Conservation (phyloP, 1,284 basidiomycete genomes). For the Paramarasmius palmivorus region DNA sequence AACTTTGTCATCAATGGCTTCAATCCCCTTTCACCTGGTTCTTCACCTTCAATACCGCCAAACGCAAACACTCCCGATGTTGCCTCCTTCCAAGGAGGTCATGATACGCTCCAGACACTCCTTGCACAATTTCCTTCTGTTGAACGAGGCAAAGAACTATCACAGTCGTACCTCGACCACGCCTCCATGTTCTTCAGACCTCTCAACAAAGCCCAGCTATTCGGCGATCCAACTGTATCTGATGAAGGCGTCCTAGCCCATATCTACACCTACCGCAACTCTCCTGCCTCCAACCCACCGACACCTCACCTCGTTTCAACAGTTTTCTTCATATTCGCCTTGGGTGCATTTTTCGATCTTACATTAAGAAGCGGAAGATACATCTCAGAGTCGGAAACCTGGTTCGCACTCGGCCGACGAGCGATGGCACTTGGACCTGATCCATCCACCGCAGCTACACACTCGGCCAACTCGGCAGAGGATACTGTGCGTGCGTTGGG, state of each 20-base stretch:
- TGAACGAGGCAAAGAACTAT: slow-evolving; percentile 37
- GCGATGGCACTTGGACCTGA: slow-evolving; percentile 42
- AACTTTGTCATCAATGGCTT: background rate
- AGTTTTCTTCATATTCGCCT: slow-evolving; percentile 51
- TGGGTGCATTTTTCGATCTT: slow-evolving; percentile 54
- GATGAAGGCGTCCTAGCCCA: background rate
- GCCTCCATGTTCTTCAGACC: slow-evolving; percentile 48
- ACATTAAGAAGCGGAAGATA: slow-evolving; percentile 26
- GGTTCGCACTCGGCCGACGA: slow-evolving; percentile 32
- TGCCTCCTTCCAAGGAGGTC: background rate
- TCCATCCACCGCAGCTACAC: background rate
- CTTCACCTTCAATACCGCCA: background rate
- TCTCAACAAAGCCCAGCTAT: slow-evolving; percentile 40
- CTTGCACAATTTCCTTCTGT: slow-evolving; percentile 37
- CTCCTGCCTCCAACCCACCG: slow-evolving; percentile 12
- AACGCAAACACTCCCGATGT: background rate
- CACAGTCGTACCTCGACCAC: slow-evolving; percentile 41
- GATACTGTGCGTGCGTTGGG: slow-evolving; percentile 54
- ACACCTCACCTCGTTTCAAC: slow-evolving; percentile 48
- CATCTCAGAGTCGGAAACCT: background rate
- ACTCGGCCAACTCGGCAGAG: slow-evolving; percentile 7
- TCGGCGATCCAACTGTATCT: slow-evolving; percentile 11
- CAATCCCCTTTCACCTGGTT: background rate
- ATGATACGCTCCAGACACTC: slow-evolving; percentile 26
- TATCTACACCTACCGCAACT: slow-evolving; percentile 25